These are phyloP conservation scores for Aquilaria malaccensis DNA, from an alignment of 345 rosid species.

Conservation along the genomic window DNA sequence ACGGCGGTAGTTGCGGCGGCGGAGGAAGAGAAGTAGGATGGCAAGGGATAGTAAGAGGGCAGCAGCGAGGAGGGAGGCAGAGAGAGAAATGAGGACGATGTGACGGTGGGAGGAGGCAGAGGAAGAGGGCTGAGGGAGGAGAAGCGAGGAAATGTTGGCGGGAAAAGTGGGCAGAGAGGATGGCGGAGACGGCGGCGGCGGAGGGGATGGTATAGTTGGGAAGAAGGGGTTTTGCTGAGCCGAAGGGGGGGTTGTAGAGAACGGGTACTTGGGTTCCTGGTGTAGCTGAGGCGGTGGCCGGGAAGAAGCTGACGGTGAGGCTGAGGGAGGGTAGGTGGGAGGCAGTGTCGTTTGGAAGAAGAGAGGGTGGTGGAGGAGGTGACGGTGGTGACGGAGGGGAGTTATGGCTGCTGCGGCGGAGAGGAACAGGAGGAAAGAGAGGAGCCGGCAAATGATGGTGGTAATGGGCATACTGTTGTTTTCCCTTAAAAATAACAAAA, in stretches of 20 bases:
- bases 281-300: conserved; percentile 27
- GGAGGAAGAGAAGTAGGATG: conserved; percentile 36
- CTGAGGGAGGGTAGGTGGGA: conserved; percentile 28
- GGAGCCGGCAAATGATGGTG: background rate
- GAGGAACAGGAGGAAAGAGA: conserved; percentile 21
- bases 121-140: conserved; percentile 45
- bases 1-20: conserved; percentile 26
- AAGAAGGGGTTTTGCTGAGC: conserved; percentile 39
- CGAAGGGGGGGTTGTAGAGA: conserved; percentile 32
- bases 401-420: conserved; percentile 7
- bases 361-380: conserved; percentile 70
- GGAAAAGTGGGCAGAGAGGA: conserved; percentile 63
- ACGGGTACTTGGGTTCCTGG: conserved; percentile 43
- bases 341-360: conserved; percentile 38
- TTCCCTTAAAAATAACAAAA: no score
- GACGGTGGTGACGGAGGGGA: conserved; percentile 24
- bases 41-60: conserved; percentile 38
- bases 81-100: conserved; percentile 35
- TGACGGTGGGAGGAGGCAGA: conserved; percentile 23
- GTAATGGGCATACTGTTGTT: background rate
- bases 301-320: conserved; percentile 26
- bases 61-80: conserved; percentile 48
- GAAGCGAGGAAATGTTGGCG: conserved; percentile 82
- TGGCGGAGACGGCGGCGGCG: conserved; percentile 38
- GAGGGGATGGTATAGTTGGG: conserved; percentile 29